Base-by-base conservation (phyloP, 768 basidiomycete genomes). In the Coprinopsis marcescibilis region DNA sequence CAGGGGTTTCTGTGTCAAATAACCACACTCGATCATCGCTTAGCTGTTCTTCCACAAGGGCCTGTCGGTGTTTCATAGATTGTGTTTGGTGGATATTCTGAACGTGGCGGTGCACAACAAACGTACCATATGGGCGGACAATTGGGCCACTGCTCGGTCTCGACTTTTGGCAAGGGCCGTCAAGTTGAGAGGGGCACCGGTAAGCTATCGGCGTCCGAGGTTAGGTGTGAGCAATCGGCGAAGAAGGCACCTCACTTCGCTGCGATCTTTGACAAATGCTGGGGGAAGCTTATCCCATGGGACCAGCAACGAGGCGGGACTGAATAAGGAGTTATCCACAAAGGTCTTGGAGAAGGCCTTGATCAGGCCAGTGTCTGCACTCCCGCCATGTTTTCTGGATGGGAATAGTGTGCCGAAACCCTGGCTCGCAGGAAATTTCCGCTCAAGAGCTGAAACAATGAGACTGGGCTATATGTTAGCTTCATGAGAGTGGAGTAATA, bases 1-100 rank as follows among this genome's bases (percentile, higher is more conserved):
- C 67, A 7, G 80, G 77, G 0, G 62, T 48, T 46, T 71, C 71
- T 1, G 80, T 79, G 51, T 79, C 68, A 48, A 81, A 71, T 7
- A 80, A 63, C 77, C 78, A 83, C 55, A 75, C 70, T 2, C 80
- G 68, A 19, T 67, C 74, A 55, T 80, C 78, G 13, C 62, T 57
- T 23, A 81, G 63, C 56, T 81, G 69, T 48, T 66, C 60, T 48
- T 67, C 68, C n/a, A 69, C 23, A 6, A 69, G 48, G 13, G 57
- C 53, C 65, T 68, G 49, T 25, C 26, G 35, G 11, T 24, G 35
- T 36, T 14, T 13, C 17, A 32, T 32, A n/a, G 33, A 37, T 13
- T 17, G 11, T 29, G n/a, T 23, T 13, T 10, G 14, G 30, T 29
- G 48, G 36, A 49, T 23, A 25, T n/a, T 17, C 29, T 32, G 24